Evolutionary conservation across 163 green algal genomes (phyloP).

Genomic region (Chloromonas sp.): DNA sequence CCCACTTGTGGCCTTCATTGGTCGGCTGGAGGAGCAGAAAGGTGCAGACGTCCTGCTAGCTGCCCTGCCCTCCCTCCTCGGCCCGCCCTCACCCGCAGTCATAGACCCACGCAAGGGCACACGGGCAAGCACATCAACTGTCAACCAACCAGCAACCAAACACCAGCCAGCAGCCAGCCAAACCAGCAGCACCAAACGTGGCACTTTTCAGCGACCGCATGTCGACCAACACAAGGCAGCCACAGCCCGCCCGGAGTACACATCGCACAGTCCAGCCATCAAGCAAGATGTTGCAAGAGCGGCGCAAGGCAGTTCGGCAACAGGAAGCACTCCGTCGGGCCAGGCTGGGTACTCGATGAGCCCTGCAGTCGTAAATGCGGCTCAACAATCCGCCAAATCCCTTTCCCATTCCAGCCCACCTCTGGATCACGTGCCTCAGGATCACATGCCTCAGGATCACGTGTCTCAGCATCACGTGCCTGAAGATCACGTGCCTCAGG

Average conservation of each 20-base stretch:
- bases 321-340: too few species aligned
- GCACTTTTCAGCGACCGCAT: too few species aligned
- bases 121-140: neutral
- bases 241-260: neutral
- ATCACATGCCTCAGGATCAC: neutral
- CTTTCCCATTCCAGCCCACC: too few species aligned
- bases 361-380: too few species aligned
- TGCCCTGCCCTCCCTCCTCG: conserved; percentile 57
- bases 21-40: conserved; percentile 81
- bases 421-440: neutral
- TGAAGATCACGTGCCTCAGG: neutral
- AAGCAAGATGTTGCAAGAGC: too few species aligned
- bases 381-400: too few species aligned
- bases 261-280: neutral
- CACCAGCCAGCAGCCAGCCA: too few species aligned
- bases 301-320: neutral
- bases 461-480: neutral
- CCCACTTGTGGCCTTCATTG: conserved; percentile 75
- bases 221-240: too few species aligned
- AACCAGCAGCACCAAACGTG: too few species aligned
- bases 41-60: conserved; percentile 78
- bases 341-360: too few species aligned
- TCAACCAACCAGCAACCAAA: neutral
- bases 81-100: neutral
- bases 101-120: neutral